phyloP scores from a whole-genome alignment of 1,139 yeast genomes.

The Candida sojae region DNA sequence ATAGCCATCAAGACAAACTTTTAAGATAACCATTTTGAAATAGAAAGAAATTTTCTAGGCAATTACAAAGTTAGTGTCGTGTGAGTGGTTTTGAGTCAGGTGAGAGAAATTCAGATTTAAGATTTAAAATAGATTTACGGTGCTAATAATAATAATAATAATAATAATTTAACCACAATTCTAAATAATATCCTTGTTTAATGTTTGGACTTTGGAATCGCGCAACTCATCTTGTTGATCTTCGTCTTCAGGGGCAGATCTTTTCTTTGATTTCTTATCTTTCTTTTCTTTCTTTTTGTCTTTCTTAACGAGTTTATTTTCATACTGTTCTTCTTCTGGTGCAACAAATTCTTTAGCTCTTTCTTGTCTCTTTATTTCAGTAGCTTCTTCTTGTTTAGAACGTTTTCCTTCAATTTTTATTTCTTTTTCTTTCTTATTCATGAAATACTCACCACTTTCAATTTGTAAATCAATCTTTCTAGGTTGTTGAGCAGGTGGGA shows the following conservation, averaged over 20 bases:
- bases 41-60: too few relatives aligned
- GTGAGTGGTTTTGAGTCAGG: too few relatives aligned
- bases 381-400: conserved; percentile 72
- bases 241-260: conserved; percentile 12
- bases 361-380: conserved; percentile 65
- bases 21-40: too few relatives aligned
- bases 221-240: conserved; percentile 7
- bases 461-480: conserved; percentile 96
- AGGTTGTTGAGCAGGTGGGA: conserved; percentile 98
- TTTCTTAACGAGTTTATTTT: conserved; percentile 26
- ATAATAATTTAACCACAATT: too few relatives aligned
- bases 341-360: conserved; percentile 80
- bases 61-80: too few relatives aligned
- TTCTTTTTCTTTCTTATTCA: conserved; percentile 82
- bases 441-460: conserved; percentile 97
- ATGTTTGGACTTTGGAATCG: conserved; percentile 11
- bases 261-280: conserved; percentile 22
- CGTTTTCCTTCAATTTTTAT: conserved; percentile 74
- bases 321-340: conserved; percentile 71
- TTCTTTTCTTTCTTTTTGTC: conserved; percentile 24
- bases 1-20: too few relatives aligned
- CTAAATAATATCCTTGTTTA: neutral
- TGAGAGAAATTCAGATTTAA: too few relatives aligned
- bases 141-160: too few relatives aligned
- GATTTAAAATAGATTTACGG: too few relatives aligned